Evolutionary conservation across 139 green algal genomes (phyloP), one percentile per base, ranked within the genome.

Genomic region (Diplosphaera chodatii): DNA sequence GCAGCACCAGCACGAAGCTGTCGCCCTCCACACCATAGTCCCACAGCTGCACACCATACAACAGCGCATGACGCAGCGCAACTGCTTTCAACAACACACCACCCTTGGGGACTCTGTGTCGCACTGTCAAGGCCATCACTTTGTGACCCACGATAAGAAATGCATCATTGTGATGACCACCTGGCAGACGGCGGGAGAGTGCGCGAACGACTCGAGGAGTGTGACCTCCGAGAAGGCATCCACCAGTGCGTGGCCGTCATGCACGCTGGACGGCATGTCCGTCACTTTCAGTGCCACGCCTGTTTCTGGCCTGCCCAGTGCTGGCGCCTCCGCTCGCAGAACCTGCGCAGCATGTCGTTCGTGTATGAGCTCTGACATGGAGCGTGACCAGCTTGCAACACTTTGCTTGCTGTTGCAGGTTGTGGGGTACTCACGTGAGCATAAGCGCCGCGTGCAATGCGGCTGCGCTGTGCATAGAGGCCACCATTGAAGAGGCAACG

Each of bases 181-280:
- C 37, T 86, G 76, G 62, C 74, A 89, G 33, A 86, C 77, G 48
- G 71, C 32, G 4, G 77, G 67, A 33, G 31, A 32, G 40, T 55
- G 69, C 10, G 31, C 40, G 55, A 91, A 80, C 0, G 69, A 56
- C 64, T 91, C 73, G 69, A 94, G 80, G 25, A 96, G 87, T 25
- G 62, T 29, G 28, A 95, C 77, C 82, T 96, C 90, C 0, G 67
- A 82, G 64, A 85, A 90, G 29, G 91, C 69, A 67, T 95, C 89
- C 20, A 81, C 81, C 67, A 90, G 75, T 27, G 74, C 66, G 28
- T 69, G 80, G 33, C 73, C 72, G 67, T 94, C 88, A 40, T 85
- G 78, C 1, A 78, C 41, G 32, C 77, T 74, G 0, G 30, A 13
- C 0, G 89, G 87, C 34, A 90, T 71, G 75, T 91, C 86, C 6